Evolutionary conservation across 1,284 basidiomycete species (phyloP), one percentile per base, ranked within the genome.

Genomic region (Boletus semigastroideus): DNA sequence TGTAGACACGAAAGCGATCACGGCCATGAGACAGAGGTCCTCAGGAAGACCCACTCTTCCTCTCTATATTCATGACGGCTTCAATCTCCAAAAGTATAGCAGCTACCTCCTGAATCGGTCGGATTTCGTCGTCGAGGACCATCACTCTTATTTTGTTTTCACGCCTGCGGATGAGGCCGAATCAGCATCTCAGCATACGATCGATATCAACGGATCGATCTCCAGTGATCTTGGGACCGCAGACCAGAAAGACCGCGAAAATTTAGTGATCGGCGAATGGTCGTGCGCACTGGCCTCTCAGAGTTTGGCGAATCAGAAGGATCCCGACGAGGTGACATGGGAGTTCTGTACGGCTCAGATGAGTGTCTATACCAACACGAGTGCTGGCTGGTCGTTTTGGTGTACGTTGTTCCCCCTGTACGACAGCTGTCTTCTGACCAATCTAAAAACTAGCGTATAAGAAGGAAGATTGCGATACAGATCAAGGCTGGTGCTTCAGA

Each of bases 381-480:
- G 84, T 4, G 78, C 84, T 0, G 87, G 90, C 0, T 90, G 83
- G 80, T 72, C 73, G 22, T 92, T 90, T 68, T 91, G 90, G 89
- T 78, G 84, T 83, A 68, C 63, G 82, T 69, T n/a, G n/a, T n/a
- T n/a, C n/a, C n/a, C n/a, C n/a, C n/a, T 9, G 76, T 78, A 9
- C 2, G n/a, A 5, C 30, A 10, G 17, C 27, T n/a, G 28, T 27
- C 3, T 11, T 22, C 34, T 51, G 9, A 51, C 31, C 2, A 4
- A 27, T 19, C 17, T 8, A n/a, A n/a, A n/a, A 13, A 36, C 14
- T 25, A 62, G 60, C 62, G 5, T 86, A 84, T 61, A 72, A 75
- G 51, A 85, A 80, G 55, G 86, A 88, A 61, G 73, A 70, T 20
- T 88, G 85, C 57, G 71, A 76, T 9, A n/a, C n/a, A n/a, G n/a